These are phyloP conservation scores for Quercus engelmannii DNA, from an alignment of 306 rosid species.

Conservation along the genomic window DNA sequence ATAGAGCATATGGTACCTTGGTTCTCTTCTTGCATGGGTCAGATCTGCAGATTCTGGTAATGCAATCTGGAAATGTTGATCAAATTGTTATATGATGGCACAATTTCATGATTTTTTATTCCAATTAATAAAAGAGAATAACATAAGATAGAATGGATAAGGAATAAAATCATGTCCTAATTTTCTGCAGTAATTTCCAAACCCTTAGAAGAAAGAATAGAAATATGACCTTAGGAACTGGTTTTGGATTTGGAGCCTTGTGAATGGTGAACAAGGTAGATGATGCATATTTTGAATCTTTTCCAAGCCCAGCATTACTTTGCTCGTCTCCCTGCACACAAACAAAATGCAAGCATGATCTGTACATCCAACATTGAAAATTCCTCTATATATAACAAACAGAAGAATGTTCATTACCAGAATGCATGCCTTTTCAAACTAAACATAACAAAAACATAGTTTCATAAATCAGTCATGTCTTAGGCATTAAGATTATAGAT, in stretches of 20 bases:
- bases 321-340: constrained; percentile 16
- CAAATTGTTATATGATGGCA: background rate
- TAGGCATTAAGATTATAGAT: background rate
- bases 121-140: background rate
- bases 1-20: constrained; percentile 6
- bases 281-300: background rate
- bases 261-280: background rate
- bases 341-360: background rate
- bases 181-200: background rate
- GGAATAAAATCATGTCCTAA: background rate
- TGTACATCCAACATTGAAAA: background rate
- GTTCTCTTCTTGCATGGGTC: constrained; percentile 14
- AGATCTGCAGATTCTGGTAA: background rate
- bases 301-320: background rate
- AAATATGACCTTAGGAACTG: constrained; percentile 11
- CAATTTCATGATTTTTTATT: background rate
- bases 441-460: background rate
- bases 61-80: constrained; percentile 16
- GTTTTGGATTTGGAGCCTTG: constrained; percentile 8
- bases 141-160: no score
- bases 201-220: background rate
- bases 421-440: background rate
- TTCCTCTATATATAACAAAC: background rate
- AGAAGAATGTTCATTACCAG: background rate
- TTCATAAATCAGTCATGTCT: background rate